These are phyloP conservation scores for Sistotremastrum suecicum DNA, from an alignment of 768 basidiomycete species.

Conservation along the genomic window DNA sequence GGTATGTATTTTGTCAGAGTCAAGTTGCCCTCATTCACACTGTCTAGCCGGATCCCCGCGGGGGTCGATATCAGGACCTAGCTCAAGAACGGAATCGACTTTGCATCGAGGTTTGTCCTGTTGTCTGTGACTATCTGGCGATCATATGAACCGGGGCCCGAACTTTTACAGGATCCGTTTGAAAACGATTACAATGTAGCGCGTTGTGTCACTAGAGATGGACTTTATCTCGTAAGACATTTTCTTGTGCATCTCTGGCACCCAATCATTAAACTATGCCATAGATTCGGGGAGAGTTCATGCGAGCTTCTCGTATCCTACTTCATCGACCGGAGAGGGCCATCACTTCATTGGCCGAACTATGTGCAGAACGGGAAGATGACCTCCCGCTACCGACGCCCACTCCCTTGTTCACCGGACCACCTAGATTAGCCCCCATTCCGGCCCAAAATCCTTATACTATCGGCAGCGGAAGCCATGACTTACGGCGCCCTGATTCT, in stretches of 20 bases:
- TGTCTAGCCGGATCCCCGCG: slow-evolving; percentile 12
- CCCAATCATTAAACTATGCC: neutral
- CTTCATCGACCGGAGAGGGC: slow-evolving; percentile 68
- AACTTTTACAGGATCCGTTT: slow-evolving; percentile 69
- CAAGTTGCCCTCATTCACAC: neutral
- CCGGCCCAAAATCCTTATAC: slow-evolving; percentile 64
- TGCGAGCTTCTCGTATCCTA: slow-evolving; percentile 85
- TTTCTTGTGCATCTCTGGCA: slow-evolving; percentile 4
- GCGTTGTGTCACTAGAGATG: slow-evolving; percentile 91
- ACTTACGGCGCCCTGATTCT: slow-evolving; percentile 35
- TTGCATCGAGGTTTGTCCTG: slow-evolving; percentile 71
- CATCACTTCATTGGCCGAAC: slow-evolving; percentile 67
- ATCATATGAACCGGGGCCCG: slow-evolving; percentile 1
- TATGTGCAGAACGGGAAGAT: slow-evolving; percentile 81
- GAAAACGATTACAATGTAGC: slow-evolving; percentile 95
- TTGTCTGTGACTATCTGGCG: neutral
- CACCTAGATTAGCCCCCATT: slow-evolving; percentile 27
- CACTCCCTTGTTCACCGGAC: slow-evolving; percentile 22
- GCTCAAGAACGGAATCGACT: slow-evolving; percentile 83
- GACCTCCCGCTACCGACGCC: slow-evolving; percentile 39
- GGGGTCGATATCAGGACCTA: slow-evolving; percentile 35
- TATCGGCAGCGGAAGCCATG: slow-evolving; percentile 33
- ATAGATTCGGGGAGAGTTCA: slow-evolving; percentile 96
- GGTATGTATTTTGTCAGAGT: slow-evolving; percentile 29
- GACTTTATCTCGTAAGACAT: slow-evolving; percentile 70